phyloP scores from a whole-genome alignment of 306 rosid species.

The Trichosanthes truncata region DNA sequence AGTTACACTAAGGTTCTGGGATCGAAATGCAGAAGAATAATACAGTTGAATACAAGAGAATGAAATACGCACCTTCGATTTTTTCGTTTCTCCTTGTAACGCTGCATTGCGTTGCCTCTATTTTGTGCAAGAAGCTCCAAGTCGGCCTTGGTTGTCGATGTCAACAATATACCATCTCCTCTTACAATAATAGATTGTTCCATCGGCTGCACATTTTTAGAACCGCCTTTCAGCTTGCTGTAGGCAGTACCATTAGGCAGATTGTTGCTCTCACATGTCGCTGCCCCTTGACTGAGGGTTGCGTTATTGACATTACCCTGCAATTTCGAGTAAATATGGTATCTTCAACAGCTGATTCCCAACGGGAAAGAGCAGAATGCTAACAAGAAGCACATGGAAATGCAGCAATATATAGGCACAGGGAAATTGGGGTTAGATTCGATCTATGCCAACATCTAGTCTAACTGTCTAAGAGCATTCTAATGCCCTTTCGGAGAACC shows the following conservation, averaged over 20 bases:
- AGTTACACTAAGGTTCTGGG: background rate
- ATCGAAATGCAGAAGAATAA: background rate
- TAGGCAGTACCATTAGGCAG: slow-evolving; percentile 13
- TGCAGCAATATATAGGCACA: background rate
- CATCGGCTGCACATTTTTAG: slow-evolving; percentile 15
- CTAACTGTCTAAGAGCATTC: background rate
- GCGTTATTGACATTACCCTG: slow-evolving; percentile 31
- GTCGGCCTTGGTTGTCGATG: slow-evolving; percentile 28
- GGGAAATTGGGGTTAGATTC: background rate
- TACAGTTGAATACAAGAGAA: background rate
- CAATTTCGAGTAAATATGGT: slow-evolving; percentile 9
- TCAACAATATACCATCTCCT: slow-evolving; percentile 23
- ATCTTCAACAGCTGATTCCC: background rate
- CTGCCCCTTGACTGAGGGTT: slow-evolving; percentile 35
- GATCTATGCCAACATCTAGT: background rate
- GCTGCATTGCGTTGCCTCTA: slow-evolving; percentile 65
- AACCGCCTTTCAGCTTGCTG: slow-evolving; percentile 17
- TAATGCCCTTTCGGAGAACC: background rate
- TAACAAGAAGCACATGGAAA: background rate
- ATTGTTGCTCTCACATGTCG: slow-evolving; percentile 49
- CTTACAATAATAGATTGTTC: slow-evolving; percentile 28
- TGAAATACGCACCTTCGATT: slow-evolving; percentile 37
- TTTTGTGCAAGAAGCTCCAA: slow-evolving; percentile 44
- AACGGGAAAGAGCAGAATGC: background rate
- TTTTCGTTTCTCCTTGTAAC: slow-evolving; percentile 70